phyloP scores from a whole-genome alignment of 495 filamentous ascomycete species.

The Trichoderma orchidacearum region DNA sequence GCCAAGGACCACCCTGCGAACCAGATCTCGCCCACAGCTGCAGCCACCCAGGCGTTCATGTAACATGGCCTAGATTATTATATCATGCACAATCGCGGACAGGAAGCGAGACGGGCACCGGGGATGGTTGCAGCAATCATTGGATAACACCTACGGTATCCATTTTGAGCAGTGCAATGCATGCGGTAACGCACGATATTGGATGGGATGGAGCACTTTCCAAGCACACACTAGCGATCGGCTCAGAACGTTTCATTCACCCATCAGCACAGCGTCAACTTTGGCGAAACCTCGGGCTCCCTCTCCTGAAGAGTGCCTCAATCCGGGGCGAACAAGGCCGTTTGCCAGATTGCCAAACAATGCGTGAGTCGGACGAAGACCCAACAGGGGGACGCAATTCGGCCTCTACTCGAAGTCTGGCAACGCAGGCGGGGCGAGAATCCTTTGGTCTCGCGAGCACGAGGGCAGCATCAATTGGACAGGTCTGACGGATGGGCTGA shows the following conservation, averaged over 20 bases:
- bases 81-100: neutral
- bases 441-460: neutral
- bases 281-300: neutral
- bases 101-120: neutral
- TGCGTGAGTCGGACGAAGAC: neutral
- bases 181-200: neutral
- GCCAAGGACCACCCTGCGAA: neutral
- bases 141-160: neutral
- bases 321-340: neutral
- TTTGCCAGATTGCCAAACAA: neutral
- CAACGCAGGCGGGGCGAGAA: neutral
- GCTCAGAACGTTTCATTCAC: too few species aligned
- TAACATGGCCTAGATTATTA: neutral
- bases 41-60: neutral
- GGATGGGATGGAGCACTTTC: neutral
- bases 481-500: neutral
- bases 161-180: neutral
- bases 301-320: neutral
- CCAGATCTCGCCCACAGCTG: neutral
- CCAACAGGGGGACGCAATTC: neutral
- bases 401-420: too few species aligned
- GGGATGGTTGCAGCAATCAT: neutral
- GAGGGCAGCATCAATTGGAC: neutral
- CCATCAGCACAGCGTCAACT: too few species aligned
- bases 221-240: neutral